Evolutionary conservation across 2,329 filamentous ascomycete species (phyloP), one percentile per base, ranked within the genome.

Genomic region (Zalaria obscura): DNA sequence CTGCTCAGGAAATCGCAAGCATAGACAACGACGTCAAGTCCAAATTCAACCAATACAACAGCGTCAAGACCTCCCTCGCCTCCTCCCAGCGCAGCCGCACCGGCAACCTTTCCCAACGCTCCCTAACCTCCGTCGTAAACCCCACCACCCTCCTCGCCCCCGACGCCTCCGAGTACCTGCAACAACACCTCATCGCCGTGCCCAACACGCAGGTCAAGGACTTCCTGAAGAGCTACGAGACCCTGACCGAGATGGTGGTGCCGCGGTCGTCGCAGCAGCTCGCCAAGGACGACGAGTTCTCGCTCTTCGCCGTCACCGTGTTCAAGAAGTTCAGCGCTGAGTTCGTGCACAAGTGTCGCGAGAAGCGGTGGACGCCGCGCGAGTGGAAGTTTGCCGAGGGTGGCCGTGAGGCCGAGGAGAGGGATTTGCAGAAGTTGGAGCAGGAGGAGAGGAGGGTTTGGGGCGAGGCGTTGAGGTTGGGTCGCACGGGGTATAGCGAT

Each of bases 11-110:
- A 67, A 75, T 93, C 41, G 73, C 79, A 47, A 91, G 84, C 42
- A 86, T 93, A 57, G 91, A 98, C 68, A 94, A 87, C 61, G 91
- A 96, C 59, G 84, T 96, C 64, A 93, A 93, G 62, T 73, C 76
- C 56, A 96, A 96, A 64, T 88, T 89, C 67, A 84, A 76, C 61
- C 88, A 95, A 65, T 95, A 96, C 70, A 95, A 89, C 66, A 73
- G 81, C 47, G 78, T 89, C 57, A 94, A 93, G 68, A 82, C 83
- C 41, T 89, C 80, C 49, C 75, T 95, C 36, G 78, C 83, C 28
- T 69, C 81, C 25, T 69, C 94, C 40, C 81, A 94, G 62, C 78
- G 89, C 52, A 88, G 82, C 63, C 87, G 94, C 64, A 93, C 84
- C 40, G 91, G 91, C 49, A 98, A 95, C 60, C 80, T 98, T 38